phyloP scores from a whole-genome alignment of 345 rosid genomes.

The Lepidium aucheri region DNA sequence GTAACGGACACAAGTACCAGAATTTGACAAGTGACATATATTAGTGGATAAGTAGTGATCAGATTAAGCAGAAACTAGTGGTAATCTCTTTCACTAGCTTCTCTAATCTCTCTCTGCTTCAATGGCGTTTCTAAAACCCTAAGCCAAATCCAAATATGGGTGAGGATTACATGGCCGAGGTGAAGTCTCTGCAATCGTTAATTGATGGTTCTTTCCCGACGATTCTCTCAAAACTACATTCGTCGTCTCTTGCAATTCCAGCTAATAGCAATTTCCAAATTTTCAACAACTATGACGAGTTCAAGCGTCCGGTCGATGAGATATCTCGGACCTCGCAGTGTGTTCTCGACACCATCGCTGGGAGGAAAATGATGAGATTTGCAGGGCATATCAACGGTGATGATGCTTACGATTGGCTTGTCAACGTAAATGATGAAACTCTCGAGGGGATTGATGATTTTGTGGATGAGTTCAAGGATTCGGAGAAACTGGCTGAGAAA shows the following conservation, averaged over 20 bases:
- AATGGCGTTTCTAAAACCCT: conserved; percentile 4
- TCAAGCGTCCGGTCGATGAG: conserved; percentile 44
- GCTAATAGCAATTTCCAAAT: conserved; percentile 58
- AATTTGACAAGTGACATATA: too few species aligned
- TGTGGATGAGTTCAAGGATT: conserved; percentile 34
- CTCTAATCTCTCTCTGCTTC: not conserved
- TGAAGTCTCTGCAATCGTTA: conserved; percentile 30
- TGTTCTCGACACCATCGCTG: conserved; percentile 46
- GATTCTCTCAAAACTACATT: conserved; percentile 40
- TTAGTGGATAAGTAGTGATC: too few species aligned
- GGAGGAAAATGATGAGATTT: conserved; percentile 20
- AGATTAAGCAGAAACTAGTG: too few species aligned
- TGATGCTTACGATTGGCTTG: conserved; percentile 57
- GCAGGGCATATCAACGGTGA: conserved; percentile 31
- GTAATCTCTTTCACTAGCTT: not conserved
- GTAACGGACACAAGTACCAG: too few species aligned
- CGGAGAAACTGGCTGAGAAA: conserved; percentile 9
- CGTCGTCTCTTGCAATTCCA: conserved; percentile 44
- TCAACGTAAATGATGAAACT: conserved; percentile 48
- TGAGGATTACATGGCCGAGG: not conserved
- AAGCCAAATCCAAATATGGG: not conserved
- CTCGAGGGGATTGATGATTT: conserved; percentile 47
- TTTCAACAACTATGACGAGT: conserved; percentile 50
- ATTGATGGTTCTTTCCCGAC: conserved; percentile 31
- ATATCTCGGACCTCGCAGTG: conserved; percentile 34